These are phyloP conservation scores for Silene coronaria DNA, from an alignment of 179 eudicot genomes.

Conservation along the genomic window DNA sequence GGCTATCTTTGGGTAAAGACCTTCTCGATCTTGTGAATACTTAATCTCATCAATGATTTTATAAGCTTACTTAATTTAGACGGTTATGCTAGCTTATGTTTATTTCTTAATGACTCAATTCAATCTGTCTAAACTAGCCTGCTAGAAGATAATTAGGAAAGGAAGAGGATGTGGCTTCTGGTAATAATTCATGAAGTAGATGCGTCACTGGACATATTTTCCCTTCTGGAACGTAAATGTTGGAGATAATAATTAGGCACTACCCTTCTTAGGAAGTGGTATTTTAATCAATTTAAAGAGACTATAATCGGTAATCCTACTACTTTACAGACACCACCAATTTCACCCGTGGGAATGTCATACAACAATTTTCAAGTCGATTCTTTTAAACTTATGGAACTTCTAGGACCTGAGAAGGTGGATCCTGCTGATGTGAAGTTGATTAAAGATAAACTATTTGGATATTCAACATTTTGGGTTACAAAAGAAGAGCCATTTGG, in stretches of 20 bases:
- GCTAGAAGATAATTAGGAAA: constrained; percentile 5
- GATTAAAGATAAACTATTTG: constrained; percentile 82
- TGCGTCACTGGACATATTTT: neutral
- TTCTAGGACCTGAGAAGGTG: constrained; percentile 93
- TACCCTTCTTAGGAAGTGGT: neutral
- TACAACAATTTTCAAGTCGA: constrained; percentile 81
- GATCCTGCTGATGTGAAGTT: constrained; percentile 86
- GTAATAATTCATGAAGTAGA: neutral
- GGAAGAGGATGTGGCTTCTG: neutral
- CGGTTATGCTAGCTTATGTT: neutral
- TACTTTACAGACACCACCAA: constrained; percentile 47
- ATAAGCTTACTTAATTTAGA: neutral
- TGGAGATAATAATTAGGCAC: neutral
- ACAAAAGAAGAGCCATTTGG: constrained; percentile 98
- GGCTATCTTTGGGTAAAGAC: neutral
- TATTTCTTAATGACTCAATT: neutral
- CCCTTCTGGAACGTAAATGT: neutral
- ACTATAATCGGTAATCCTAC: neutral
- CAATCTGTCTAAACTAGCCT: neutral
- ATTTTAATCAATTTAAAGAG: neutral
- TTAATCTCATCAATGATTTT: neutral
- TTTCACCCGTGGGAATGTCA: constrained; percentile 52
- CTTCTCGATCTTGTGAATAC: neutral
- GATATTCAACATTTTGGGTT: constrained; percentile 95
- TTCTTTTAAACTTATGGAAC: constrained; percentile 91